Evolutionary conservation across 176 grass and related monocot species (phyloP), one percentile per base, ranked within the genome.

Genomic region (Leersia perrieri): DNA sequence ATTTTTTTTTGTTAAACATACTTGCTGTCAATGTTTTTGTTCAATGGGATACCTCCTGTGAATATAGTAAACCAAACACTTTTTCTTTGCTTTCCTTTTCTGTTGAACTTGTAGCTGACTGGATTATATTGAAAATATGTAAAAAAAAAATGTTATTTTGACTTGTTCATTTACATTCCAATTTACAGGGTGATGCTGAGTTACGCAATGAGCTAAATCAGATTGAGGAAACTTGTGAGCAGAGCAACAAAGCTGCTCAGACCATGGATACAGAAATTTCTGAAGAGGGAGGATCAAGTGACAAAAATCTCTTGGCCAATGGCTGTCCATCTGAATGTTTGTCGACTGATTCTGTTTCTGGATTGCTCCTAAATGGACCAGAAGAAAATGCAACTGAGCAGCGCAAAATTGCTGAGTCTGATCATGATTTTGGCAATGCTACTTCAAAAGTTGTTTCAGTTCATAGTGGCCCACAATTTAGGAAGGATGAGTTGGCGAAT

Each of bases 131-230:
- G 11, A 70, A 35, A 58, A 20, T 18, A 47, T 33, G 40, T 5
- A 57, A 4, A 63, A 10, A 63, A 10, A 9, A 71, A 39, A 42
- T 15, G 63, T 58, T 77, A 16, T 66, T 61, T 42, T 60, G 23
- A 75, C 23, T 39, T 75, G 61, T 58, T 77, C 68, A 90, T 80
- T 13, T 47, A 23, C 68, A 77, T 80, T 73, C 57, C n/a, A 86
- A 82, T 57, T 70, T 70, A 33, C 85, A 96, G 90, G 85, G 70
- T 16, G 60, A 71, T 87, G 44, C 75, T 66, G 68, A 73, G 11
- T 35, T 45, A 70, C 68, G 63, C 32, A 82, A 76, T 78, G 84
- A 84, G 80, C 20, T 29, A 73, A 68, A 65, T 64, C 44, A 76
- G 53, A 75, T 28, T 23, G 68, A 70, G 84, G 87, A 83, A 57